These are phyloP conservation scores for Xylariaceae sp. DNA, from an alignment of 2,329 filamentous ascomycete genomes.

Conservation along the genomic window DNA sequence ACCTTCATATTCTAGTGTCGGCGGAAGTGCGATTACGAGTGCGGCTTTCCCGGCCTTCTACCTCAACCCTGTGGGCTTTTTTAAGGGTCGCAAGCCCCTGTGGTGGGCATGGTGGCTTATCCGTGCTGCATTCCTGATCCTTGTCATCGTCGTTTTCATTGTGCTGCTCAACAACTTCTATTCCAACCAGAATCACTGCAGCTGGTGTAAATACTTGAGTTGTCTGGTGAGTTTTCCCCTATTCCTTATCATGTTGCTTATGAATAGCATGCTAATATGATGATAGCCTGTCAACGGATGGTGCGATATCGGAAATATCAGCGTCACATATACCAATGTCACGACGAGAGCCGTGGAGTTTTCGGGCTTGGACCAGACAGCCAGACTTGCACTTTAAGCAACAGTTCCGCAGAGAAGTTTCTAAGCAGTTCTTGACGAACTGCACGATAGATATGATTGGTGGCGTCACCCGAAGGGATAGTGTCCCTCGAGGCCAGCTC, in stretches of 20 bases:
- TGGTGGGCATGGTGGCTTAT: conserved; percentile 99
- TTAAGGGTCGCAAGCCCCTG: conserved; percentile 83
- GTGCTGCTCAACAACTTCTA: conserved; percentile 90
- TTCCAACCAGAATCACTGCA: conserved; percentile 66
- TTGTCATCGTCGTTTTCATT: conserved; percentile 80
- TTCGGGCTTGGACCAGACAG: conserved; percentile 20
- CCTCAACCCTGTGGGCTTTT: conserved; percentile 68
- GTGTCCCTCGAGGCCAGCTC: not conserved
- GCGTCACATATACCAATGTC: conserved; percentile 19
- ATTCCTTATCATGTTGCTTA: not conserved
- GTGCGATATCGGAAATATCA: conserved; percentile 31
- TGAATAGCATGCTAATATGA: conserved; percentile 7
- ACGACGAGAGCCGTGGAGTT: conserved; percentile 20
- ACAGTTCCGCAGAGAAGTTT: not conserved
- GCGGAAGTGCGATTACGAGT: conserved; percentile 37
- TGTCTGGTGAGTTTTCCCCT: conserved; percentile 67
- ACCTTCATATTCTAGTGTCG: conserved; percentile 66
- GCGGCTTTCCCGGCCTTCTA: conserved; percentile 50
- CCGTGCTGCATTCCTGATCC: conserved; percentile 68
- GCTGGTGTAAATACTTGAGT: conserved; percentile 92
- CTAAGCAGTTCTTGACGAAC: conserved; percentile 5
- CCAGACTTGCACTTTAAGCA: conserved; percentile 11
- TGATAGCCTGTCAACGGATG: conserved; percentile 30
- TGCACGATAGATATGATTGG: conserved; percentile 14
- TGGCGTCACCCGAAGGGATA: not conserved